Conservation (phyloP, 225 moss, liverwort and hornwort species). For the Pleurozium schreberi region DNA sequence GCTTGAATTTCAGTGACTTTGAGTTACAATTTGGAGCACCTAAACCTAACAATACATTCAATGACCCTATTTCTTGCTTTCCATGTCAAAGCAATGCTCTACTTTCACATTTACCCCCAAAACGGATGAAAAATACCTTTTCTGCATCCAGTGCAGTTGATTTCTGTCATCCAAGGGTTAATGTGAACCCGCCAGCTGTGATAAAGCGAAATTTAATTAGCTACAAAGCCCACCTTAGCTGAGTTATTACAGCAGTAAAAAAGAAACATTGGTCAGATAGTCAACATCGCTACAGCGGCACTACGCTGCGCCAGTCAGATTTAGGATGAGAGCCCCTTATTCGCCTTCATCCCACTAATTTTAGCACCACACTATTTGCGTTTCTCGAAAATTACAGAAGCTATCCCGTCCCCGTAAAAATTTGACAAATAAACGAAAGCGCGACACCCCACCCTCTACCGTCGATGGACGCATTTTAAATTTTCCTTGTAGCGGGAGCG, state of each 20-base stretch:
- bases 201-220: not conserved
- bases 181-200: not conserved
- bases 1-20: too few relatives aligned
- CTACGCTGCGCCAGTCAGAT: too few relatives aligned
- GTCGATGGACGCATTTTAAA: not conserved
- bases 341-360: not conserved
- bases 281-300: too few relatives aligned
- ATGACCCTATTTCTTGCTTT: too few relatives aligned
- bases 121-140: too few relatives aligned
- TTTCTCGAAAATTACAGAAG: not conserved
- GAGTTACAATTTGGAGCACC: too few relatives aligned
- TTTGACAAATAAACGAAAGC: not conserved
- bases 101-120: too few relatives aligned
- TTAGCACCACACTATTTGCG: not conserved
- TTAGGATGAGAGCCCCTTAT: too few relatives aligned
- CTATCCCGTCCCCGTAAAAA: not conserved
- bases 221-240: not conserved
- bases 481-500: not conserved
- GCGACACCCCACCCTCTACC: not conserved
- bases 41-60: too few relatives aligned
- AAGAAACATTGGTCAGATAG: not conserved
- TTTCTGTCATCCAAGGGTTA: too few relatives aligned
- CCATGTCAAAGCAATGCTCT: too few relatives aligned
- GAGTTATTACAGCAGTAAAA: not conserved
- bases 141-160: too few relatives aligned